A percentile compares a stretch with the other conserved stretches of the same genome.
Evolutionary conservation across 441 rosid genomes (phyloP).

Genomic region (Metrosideros polymorpha): DNA sequence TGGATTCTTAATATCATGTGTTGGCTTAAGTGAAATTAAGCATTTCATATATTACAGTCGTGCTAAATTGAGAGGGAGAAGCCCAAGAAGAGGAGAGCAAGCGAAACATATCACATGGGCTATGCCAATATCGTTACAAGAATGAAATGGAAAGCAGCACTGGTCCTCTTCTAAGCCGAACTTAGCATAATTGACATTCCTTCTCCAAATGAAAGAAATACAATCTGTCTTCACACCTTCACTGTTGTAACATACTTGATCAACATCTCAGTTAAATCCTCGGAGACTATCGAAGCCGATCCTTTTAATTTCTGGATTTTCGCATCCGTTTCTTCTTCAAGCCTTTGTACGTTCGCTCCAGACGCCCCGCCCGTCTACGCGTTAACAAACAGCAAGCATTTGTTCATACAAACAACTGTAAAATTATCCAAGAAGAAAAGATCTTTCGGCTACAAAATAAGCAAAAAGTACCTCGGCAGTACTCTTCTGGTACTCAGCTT

Average conservation of each 20-base stretch:
- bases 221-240: conserved; percentile 1
- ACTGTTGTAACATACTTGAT: conserved; percentile 18
- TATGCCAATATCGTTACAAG: background rate
- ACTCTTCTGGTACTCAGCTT: conserved; percentile 34
- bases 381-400: background rate
- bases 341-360: conserved; percentile 29
- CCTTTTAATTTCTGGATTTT: conserved; percentile 21
- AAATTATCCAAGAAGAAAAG: background rate
- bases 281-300: conserved; percentile 16
- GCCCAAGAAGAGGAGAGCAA: background rate
- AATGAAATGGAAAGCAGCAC: background rate
- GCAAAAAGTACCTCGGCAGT: conserved; percentile 24
- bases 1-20: background rate
- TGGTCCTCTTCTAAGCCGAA: background rate
- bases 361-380: conserved; percentile 20
- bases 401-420: background rate
- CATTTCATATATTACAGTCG: background rate
- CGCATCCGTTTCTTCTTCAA: conserved; percentile 39
- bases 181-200: background rate
- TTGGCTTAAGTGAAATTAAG: background rate
- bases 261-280: conserved; percentile 22
- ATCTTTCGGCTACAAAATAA: background rate
- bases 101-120: background rate
- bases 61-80: background rate
- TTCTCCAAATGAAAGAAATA: background rate